These are phyloP conservation scores for Phytopythium chamaehyphon DNA, from an alignment of 352 stramenopile species.

Conservation along the genomic window DNA sequence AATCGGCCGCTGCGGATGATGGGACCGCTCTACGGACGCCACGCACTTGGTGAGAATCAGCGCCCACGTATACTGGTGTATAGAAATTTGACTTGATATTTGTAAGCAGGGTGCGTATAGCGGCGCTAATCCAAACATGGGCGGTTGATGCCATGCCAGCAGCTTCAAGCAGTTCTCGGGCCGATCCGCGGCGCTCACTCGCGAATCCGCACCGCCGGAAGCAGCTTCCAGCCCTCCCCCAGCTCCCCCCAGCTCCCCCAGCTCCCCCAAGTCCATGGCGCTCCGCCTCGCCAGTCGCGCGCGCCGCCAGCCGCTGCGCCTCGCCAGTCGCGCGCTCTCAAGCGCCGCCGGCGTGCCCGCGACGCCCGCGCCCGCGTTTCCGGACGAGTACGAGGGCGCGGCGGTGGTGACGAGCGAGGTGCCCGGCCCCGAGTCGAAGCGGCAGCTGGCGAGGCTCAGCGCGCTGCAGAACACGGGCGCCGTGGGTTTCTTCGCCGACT, in stretches of 20 bases:
- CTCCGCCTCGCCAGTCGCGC: not conserved
- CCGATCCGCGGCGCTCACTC: slow-evolving; percentile 10
- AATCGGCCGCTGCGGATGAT: too few relatives aligned
- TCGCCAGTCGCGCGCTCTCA: slow-evolving; percentile 12
- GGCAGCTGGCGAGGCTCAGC: slow-evolving; percentile 44
- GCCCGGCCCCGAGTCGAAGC: slow-evolving; percentile 62
- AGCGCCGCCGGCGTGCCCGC: slow-evolving; percentile 28
- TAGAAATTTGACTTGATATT: too few relatives aligned
- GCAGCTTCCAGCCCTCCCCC: slow-evolving; percentile 3
- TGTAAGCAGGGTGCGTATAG: too few relatives aligned
- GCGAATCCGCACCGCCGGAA: slow-evolving; percentile 28
- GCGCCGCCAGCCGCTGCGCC: not conserved
- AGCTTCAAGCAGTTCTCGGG: slow-evolving; percentile 8
- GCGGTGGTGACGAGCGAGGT: slow-evolving; percentile 48
- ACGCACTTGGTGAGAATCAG: too few relatives aligned
- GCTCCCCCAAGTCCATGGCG: slow-evolving; percentile 5
- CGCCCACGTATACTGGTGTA: too few relatives aligned
- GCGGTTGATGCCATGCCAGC: not conserved
- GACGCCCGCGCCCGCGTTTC: slow-evolving; percentile 57
- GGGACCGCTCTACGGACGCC: too few relatives aligned
- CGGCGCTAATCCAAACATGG: too few relatives aligned
- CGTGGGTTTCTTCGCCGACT: slow-evolving; percentile 81
- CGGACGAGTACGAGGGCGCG: slow-evolving; percentile 47
- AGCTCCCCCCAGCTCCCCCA: slow-evolving; percentile 7
- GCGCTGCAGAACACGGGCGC: slow-evolving; percentile 60